phyloP scores from a whole-genome alignment of 2,329 filamentous ascomycete genomes.

The Fusarium siculi region DNA sequence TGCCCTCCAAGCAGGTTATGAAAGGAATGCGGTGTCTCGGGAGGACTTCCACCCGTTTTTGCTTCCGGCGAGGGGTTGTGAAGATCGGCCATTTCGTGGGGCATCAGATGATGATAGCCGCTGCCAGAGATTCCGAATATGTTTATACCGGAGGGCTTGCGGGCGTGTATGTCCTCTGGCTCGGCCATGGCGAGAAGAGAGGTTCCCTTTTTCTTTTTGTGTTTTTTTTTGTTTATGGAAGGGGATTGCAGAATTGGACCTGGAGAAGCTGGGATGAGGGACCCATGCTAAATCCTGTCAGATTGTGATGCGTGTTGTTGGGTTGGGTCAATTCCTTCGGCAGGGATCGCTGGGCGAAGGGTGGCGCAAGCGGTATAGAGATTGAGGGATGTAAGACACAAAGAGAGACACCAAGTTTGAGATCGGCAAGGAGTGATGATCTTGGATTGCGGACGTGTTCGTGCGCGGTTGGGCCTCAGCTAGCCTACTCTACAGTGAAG shows the following conservation, averaged over 20 bases:
- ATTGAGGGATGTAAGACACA: neutral
- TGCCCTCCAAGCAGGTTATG: slow-evolving; percentile 31
- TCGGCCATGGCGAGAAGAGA: slow-evolving; percentile 27
- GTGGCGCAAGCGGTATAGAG: slow-evolving; percentile 20
- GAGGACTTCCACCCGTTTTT: slow-evolving; percentile 23
- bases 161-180: slow-evolving; percentile 10
- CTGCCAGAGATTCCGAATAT: slow-evolving; percentile 34
- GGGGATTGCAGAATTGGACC: neutral
- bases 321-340: neutral
- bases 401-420: neutral
- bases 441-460: neutral
- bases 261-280: neutral
- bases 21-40: slow-evolving; percentile 38
- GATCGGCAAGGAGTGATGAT: neutral
- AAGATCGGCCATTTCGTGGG: slow-evolving; percentile 38
- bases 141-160: slow-evolving; percentile 24
- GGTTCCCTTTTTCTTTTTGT: neutral
- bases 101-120: slow-evolving; percentile 38
- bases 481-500: neutral
- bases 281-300: slow-evolving; percentile 19
- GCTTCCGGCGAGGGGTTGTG: slow-evolving; percentile 26
- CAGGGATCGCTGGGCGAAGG: slow-evolving; percentile 7
- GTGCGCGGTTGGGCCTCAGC: neutral
- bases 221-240: neutral
- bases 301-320: neutral